Evolutionary conservation across 257 asterid genomes (phyloP), one percentile per base, ranked within the genome.

Genomic region (Nicotiana obtusifolia): DNA sequence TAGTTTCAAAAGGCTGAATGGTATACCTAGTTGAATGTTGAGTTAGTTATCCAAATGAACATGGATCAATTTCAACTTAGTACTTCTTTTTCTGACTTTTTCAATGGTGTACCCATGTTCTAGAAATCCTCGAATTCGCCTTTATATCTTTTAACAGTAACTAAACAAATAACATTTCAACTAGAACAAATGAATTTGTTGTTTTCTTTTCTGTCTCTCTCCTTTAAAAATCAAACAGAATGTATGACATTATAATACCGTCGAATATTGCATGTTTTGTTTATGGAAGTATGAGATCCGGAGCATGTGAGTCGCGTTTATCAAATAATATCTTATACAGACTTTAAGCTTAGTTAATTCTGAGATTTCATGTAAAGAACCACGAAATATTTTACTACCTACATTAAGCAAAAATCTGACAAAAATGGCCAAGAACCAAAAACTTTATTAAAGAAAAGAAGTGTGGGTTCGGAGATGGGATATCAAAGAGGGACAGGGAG

Each of bases 341-440:
- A 41, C 57, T 71, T 71, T 71, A 71, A 4, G 22, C n/a, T 69
- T 53, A 41, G 44, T 71, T 44, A 44, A 22, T 44, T 47, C 1
- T 73, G 5, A 44, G 17, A 44, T 47, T 71, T 59, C 78, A 73
- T 22, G 78, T 73, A 73, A 73, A 73, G 78, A 44, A 73, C 37
- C 17, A 44, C 24, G 14, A 7, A 22, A 30, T 71, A 71, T 71
- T 44, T 24, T 71, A 22, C 22, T 44, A 22, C 78, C 35, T 44
- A 14, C 7, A 22, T 37, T 69, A 69, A 41, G 77, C 57, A 69
- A 5, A 69, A 69, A 69, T 69, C 78, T 69, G 78, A 69, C 78
- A 69, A 17, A 41, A 11, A 41, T 20, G 78, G 35, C 54, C 59
- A 41, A 64, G 47, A 69, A 16, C 78, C 57, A 10, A 44, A 41